Base-by-base conservation (phyloP, 2,329 filamentous ascomycete species). In the Aureobasidium lini region DNA sequence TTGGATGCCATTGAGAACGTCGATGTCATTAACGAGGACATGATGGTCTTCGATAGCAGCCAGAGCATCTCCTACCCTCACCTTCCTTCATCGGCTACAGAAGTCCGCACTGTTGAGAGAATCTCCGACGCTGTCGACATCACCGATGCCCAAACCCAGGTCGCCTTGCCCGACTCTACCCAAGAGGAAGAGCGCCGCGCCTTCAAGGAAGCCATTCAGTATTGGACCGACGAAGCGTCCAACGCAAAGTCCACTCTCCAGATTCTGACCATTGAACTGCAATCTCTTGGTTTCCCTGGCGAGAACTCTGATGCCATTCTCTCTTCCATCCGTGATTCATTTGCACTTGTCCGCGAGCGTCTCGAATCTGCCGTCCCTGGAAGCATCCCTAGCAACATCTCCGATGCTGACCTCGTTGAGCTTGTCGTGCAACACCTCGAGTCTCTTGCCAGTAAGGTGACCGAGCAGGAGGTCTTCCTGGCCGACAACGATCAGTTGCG, bases 251-350 rank as follows among this genome's bases (percentile, higher is more conserved):
- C 73, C 4, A 68, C 71, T 6, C 68, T 79, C 3, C 69, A 75
- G 32, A 68, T 78, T 40, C 65, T 78, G 13, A 68, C 71, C 9
- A 72, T 79, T 23, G 75, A 78, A 61, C 66, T 79, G 4, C 69
- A 75, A 58, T 73, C 73, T 32, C 70, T 79, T 16, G 71, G 75
- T 29, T 73, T 78, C 61, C 67, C 64, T 32, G 66, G 68, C 13
- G 64, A 67, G 1, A 71, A 72, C 15, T 64, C 69, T 28, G 64
- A 68, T 13, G 62, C 54, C 23, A 72, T 79, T 28, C 63, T 79
- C 18, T 62, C 65, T 28, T 70, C 69, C 54, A 70, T 79, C 47
- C 75, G 76, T 23, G 70, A 72, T 48, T 70, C 71, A n/a, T 76
- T 79, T 56, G 69, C 70, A 9, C 60, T 67, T 11, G 67, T 74